These are phyloP conservation scores for Pinus albicaulis DNA, from an alignment of 75 land plant species.

Conservation along the genomic window DNA sequence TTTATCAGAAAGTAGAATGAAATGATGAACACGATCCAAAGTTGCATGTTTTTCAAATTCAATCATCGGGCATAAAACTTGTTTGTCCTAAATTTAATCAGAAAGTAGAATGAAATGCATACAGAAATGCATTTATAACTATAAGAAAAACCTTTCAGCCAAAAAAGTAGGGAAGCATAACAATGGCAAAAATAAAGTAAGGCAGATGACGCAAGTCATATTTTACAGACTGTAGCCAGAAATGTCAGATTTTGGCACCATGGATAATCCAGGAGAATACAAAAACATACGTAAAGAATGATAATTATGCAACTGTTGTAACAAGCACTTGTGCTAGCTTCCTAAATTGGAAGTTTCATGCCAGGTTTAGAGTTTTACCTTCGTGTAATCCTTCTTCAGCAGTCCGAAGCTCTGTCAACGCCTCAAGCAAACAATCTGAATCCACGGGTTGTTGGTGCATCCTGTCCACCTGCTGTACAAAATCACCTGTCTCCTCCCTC, in stretches of 20 bases:
- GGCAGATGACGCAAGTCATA: neutral
- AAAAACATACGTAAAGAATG: neutral
- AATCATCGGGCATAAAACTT: neutral
- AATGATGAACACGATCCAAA: neutral
- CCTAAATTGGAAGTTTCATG: neutral
- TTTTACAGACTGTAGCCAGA: neutral
- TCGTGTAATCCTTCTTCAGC: neutral
- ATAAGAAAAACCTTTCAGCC: neutral
- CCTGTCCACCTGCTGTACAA: neutral
- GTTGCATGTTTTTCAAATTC: neutral
- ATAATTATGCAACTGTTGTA: neutral
- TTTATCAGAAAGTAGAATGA: neutral
- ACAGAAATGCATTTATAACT: neutral
- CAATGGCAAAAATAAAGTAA: neutral
- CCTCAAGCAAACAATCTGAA: conserved; percentile 8
- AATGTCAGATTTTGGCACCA: neutral
- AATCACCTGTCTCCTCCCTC: neutral
- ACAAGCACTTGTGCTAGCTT: neutral
- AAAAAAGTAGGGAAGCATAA: neutral
- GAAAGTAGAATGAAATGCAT: neutral
- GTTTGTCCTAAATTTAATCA: neutral
- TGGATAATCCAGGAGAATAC: neutral
- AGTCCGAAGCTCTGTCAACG: neutral
- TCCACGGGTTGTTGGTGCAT: neutral
- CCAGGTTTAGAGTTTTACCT: neutral